A percentile compares a stretch with the other conserved stretches of the same genome.
Conservation (phyloP, 352 stramenopile species). For the Phytophthora podocarpi region DNA sequence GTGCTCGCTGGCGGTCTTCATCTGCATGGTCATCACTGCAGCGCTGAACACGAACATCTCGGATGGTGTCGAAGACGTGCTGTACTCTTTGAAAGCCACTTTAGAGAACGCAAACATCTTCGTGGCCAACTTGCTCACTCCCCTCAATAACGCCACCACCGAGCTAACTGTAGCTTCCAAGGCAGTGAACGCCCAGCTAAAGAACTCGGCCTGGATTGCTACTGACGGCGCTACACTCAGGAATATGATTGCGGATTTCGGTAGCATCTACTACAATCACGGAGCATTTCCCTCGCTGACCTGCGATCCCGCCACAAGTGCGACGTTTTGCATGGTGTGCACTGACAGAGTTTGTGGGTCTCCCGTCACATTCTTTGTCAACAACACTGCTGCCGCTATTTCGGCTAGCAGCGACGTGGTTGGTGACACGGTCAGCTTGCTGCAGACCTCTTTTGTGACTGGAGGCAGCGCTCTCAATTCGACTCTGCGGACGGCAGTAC, state of each 20-base stretch:
- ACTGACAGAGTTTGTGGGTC: constrained; percentile 58
- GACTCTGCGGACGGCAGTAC: constrained; percentile 46
- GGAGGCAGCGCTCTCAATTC: constrained; percentile 44
- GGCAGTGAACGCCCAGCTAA: constrained; percentile 44
- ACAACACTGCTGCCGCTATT: constrained; percentile 28
- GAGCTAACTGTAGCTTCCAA: constrained; percentile 50
- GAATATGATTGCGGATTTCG: constrained; percentile 68
- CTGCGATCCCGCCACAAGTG: constrained; percentile 44
- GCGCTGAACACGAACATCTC: constrained; percentile 86
- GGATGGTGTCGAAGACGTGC: constrained; percentile 57
- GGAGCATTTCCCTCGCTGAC: constrained; percentile 57
- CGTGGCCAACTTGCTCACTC: constrained; percentile 59
- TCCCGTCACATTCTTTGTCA: constrained; percentile 47
- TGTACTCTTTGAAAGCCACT: constrained; percentile 72
- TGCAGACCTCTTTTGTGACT: constrained; percentile 55
- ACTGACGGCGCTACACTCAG: constrained; percentile 51
- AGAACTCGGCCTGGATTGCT: constrained; percentile 58
- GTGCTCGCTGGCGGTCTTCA: constrained; percentile 78
- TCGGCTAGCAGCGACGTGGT: constrained; percentile 28
- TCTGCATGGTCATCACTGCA: constrained; percentile 76
- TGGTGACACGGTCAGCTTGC: constrained; percentile 35
- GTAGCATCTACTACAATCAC: constrained; percentile 54
- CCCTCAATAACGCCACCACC: constrained; percentile 46
- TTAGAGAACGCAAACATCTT: constrained; percentile 84
- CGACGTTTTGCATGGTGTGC: constrained; percentile 58